phyloP scores from a whole-genome alignment of 371 early-diverging fungal species.

The Rhizopus microsporus region DNA sequence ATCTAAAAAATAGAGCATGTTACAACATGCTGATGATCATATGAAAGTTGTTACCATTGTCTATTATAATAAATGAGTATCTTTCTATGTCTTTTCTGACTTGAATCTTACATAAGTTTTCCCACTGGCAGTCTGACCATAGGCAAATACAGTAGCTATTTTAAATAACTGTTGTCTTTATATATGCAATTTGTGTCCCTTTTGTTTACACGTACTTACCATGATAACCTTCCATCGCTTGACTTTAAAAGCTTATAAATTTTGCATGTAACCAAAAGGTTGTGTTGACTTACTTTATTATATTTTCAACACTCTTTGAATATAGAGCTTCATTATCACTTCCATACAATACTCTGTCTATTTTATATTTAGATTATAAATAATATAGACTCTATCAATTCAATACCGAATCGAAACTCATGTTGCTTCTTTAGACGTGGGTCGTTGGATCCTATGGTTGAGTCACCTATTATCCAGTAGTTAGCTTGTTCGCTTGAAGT shows the following conservation, averaged over 20 bases:
- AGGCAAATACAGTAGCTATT: slow-evolving; percentile 73
- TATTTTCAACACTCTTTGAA: slow-evolving; percentile 28
- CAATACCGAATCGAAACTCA: slow-evolving; percentile 20
- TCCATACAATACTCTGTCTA: slow-evolving; percentile 36
- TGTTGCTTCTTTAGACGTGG: slow-evolving; percentile 15
- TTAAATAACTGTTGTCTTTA: not conserved
- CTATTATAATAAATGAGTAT: slow-evolving; percentile 13
- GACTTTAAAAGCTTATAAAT: slow-evolving; percentile 6
- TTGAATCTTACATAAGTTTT: slow-evolving; percentile 65
- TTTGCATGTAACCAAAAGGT: not conserved
- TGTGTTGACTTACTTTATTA: slow-evolving; percentile 32
- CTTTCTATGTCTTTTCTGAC: not conserved
- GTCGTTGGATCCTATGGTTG: slow-evolving; percentile 11
- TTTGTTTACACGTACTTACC: slow-evolving; percentile 11
- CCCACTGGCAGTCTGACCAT: slow-evolving; percentile 85
- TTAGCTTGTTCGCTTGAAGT: slow-evolving; percentile 12
- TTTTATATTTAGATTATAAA: not conserved
- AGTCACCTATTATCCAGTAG: slow-evolving; percentile 18
- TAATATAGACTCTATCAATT: no score
- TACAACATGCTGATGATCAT: no score
- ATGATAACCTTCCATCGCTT: slow-evolving; percentile 29
- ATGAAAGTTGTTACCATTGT: slow-evolving; percentile 22
- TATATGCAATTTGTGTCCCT: not conserved
- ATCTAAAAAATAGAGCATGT: not conserved
- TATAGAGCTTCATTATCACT: slow-evolving; percentile 34